phyloP scores from a whole-genome alignment of 345 rosid species.

The Eucalyptus victrix region DNA sequence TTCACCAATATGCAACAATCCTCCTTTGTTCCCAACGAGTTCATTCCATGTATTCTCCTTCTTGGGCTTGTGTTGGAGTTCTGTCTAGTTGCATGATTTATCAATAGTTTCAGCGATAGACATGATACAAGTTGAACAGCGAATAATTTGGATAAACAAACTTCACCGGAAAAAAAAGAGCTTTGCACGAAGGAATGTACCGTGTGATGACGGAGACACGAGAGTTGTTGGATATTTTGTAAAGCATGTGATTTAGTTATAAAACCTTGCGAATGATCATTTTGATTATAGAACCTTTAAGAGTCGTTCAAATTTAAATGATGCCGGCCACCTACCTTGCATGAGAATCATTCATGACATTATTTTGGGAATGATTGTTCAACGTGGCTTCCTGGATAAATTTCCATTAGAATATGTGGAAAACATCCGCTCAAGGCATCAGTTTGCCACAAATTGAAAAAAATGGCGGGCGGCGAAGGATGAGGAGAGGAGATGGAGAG shows the following conservation, averaged over 20 bases:
- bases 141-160: neutral
- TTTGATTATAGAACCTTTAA: neutral
- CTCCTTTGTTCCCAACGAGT: neutral
- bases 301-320: neutral
- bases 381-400: too few relatives aligned
- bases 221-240: neutral
- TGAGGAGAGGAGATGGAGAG: too few relatives aligned
- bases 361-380: too few relatives aligned
- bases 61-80: neutral
- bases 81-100: neutral
- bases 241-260: neutral
- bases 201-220: rapidly evolving
- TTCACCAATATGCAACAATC: neutral
- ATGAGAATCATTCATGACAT: neutral
- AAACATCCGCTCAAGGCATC: too few relatives aligned
- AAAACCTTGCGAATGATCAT: neutral
- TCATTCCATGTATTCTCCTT: neutral
- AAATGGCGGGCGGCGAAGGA: too few relatives aligned
- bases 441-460: too few relatives aligned
- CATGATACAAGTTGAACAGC: neutral
- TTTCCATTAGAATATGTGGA: too few relatives aligned
- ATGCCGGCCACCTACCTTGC: neutral
- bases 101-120: neutral
- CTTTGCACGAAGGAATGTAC: neutral
- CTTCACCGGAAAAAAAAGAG: rapidly evolving